Evolutionary conservation across 2,329 filamentous ascomycete species (phyloP).

Genomic region (Westerdykella ornata): DNA sequence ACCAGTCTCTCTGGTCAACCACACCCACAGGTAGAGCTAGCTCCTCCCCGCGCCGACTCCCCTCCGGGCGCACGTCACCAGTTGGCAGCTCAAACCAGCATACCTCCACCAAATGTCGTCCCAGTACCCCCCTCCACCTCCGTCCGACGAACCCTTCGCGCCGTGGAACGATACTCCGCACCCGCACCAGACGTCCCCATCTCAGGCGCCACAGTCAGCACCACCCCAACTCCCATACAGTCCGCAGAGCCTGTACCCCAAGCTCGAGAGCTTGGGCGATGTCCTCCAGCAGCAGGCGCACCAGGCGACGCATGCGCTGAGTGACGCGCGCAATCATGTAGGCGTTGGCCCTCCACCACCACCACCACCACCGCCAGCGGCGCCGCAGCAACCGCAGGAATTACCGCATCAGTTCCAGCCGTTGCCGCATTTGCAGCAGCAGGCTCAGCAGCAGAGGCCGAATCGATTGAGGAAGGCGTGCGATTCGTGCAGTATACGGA

Average conservation of each 20-base stretch:
- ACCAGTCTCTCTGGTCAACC: too few species aligned
- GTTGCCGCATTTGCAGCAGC: slow-evolving; percentile 12
- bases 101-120: slow-evolving; percentile 8
- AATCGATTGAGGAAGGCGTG: slow-evolving; percentile 38
- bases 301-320: slow-evolving; percentile 31
- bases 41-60: too few species aligned
- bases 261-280: slow-evolving; percentile 34
- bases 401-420: slow-evolving; percentile 8
- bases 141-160: slow-evolving; percentile 16
- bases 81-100: not conserved
- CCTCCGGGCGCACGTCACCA: not conserved
- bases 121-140: slow-evolving; percentile 21
- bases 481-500: slow-evolving; percentile 40
- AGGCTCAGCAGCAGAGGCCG: slow-evolving; percentile 24
- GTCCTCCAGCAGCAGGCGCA: slow-evolving; percentile 34
- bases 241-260: slow-evolving; percentile 24
- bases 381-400: slow-evolving; percentile 5
- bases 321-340: slow-evolving; percentile 16
- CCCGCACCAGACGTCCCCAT: slow-evolving; percentile 8
- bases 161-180: slow-evolving; percentile 1
- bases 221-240: slow-evolving; percentile 13
- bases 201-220: slow-evolving; percentile 10
- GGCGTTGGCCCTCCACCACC: too few species aligned
- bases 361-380: slow-evolving; percentile 4
- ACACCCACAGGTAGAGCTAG: too few species aligned